Conservation (phyloP, 768 basidiomycete genomes). For the Leucocoprinus leucothites region DNA sequence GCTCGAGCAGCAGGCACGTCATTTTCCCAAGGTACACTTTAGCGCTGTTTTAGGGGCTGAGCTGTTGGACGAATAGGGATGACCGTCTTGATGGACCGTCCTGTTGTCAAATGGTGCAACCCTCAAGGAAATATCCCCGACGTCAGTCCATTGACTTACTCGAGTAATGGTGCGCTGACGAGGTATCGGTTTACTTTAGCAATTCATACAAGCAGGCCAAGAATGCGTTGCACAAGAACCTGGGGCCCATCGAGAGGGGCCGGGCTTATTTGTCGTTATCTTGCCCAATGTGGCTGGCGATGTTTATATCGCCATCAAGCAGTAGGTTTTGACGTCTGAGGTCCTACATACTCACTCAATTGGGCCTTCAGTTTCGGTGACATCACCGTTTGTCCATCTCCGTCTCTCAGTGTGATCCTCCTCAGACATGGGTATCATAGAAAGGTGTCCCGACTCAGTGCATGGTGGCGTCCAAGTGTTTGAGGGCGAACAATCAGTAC, state of each 20-base stretch:
- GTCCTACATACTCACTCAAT: neutral
- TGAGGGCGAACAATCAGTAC: conserved; percentile 67
- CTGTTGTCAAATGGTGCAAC: conserved; percentile 53
- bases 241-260: no score
- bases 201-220: conserved; percentile 50
- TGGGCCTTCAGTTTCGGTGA: conserved; percentile 61
- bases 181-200: conserved; percentile 35
- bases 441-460: conserved; percentile 82
- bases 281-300: conserved; percentile 69
- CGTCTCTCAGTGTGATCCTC: neutral
- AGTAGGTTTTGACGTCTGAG: conserved; percentile 44
- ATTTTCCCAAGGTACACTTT: no score
- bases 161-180: neutral
- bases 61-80: no score
- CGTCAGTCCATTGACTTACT: conserved; percentile 13
- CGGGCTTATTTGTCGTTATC: conserved; percentile 62
- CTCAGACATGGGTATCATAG: conserved; percentile 34
- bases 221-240: conserved; percentile 37
- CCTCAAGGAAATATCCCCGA: conserved; percentile 52
- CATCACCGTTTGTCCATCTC: conserved; percentile 20
- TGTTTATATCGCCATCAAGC: conserved; percentile 74
- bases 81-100: conserved; percentile 38
- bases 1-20: conserved; percentile 59
- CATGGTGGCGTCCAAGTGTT: conserved; percentile 61
- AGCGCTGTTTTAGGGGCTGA: no score